A percentile compares a stretch with the other conserved stretches of the same genome.
phyloP scores from a whole-genome alignment of 2,329 filamentous ascomycete genomes.

The Helotiales sp. region DNA sequence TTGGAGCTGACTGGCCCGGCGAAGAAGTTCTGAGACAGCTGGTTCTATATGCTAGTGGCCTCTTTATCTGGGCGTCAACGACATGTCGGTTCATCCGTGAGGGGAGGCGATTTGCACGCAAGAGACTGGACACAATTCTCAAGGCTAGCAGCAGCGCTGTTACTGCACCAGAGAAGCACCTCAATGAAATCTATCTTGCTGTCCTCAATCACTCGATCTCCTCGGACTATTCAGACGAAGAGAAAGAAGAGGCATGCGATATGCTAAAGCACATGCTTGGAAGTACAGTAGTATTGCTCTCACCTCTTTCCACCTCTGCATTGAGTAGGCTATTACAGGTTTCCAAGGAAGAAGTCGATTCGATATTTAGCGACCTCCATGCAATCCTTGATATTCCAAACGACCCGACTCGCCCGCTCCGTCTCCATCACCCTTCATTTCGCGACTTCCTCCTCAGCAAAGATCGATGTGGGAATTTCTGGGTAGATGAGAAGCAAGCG shows the following conservation, averaged over 20 bases:
- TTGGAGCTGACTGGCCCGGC: slow-evolving; percentile 18
- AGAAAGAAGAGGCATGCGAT: slow-evolving; percentile 22
- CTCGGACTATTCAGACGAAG: slow-evolving; percentile 23
- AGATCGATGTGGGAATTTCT: slow-evolving; percentile 29
- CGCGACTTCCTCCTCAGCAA: slow-evolving; percentile 43
- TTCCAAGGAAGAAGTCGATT: slow-evolving; percentile 13
- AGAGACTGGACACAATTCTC: slow-evolving; percentile 24
- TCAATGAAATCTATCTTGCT: slow-evolving; percentile 20
- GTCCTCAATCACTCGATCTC: slow-evolving; percentile 21
- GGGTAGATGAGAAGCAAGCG: slow-evolving; percentile 41
- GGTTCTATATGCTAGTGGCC: slow-evolving; percentile 18
- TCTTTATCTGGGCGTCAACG: slow-evolving; percentile 8
- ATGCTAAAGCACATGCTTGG: slow-evolving; percentile 26
- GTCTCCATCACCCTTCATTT: slow-evolving; percentile 42
- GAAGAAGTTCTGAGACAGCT: slow-evolving; percentile 26
- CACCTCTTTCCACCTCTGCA: slow-evolving; percentile 4
- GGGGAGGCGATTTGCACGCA: slow-evolving; percentile 6
- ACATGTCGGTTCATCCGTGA: slow-evolving; percentile 27
- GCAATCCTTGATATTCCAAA: slow-evolving; percentile 22
- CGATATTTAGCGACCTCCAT: slow-evolving; percentile 22
- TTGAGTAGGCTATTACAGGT: slow-evolving; percentile 22
- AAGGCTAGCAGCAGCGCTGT: slow-evolving; percentile 16
- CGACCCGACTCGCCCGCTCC: slow-evolving; percentile 22
- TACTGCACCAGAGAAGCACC: slow-evolving; percentile 27
- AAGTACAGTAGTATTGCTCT: slow-evolving; percentile 21